Conservation (phyloP, 202 grass and related monocot genomes). For the Panicum hallii region DNA sequence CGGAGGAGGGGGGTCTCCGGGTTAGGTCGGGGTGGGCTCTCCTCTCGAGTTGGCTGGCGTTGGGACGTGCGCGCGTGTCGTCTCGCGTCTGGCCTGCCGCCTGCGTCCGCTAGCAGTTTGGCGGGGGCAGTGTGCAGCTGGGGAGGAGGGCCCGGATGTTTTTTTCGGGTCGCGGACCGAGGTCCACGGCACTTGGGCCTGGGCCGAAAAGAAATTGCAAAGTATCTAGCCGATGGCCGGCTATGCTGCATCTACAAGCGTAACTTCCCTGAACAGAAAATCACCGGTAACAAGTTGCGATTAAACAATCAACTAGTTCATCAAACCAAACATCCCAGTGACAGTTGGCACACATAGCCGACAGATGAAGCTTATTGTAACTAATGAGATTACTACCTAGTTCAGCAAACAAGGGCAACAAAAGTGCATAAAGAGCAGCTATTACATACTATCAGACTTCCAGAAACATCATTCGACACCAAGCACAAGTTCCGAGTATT, state of each 20-base stretch:
- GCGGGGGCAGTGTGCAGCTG: not conserved
- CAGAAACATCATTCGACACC: not conserved
- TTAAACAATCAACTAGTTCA: not conserved
- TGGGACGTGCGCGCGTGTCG: slow-evolving; percentile 50
- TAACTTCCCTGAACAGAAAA: no score
- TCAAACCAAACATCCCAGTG: not conserved
- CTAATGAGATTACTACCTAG: not conserved
- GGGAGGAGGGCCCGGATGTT: not conserved
- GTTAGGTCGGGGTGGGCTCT: slow-evolving; percentile 37
- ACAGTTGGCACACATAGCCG: not conserved
- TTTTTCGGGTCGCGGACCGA: not conserved
- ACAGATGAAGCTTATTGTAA: no score
- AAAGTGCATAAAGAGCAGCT: not conserved
- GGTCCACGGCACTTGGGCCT: not conserved
- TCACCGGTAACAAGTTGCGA: not conserved
- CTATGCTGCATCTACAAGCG: no score
- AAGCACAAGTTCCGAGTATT: not conserved
- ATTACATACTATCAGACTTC: not conserved
- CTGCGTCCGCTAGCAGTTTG: not conserved
- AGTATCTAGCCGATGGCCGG: no score
- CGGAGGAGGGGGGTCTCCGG: slow-evolving; percentile 30
- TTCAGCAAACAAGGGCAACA: not conserved
- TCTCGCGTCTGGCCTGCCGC: slow-evolving; percentile 4
- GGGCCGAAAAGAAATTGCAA: no score
- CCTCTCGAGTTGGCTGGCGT: not conserved